These are phyloP conservation scores for Dactylella cylindrospora DNA, from an alignment of 2,329 filamentous ascomycete genomes.

Conservation along the genomic window DNA sequence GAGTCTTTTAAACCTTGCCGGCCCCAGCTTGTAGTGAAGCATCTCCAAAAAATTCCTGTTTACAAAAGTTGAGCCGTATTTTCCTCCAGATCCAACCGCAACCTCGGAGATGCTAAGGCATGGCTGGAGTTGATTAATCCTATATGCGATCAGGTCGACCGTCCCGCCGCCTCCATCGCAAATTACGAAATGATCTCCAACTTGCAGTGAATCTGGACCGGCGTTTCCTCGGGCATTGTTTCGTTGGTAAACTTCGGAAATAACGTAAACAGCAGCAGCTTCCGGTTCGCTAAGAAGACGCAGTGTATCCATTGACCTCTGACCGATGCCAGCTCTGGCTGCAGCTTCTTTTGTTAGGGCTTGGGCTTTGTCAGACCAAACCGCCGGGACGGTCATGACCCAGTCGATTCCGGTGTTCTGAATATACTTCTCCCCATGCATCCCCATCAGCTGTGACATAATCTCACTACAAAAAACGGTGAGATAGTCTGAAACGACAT, in stretches of 20 bases:
- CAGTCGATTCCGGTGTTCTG: conserved; percentile 58
- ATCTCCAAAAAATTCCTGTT: conserved; percentile 33
- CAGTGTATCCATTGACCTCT: conserved; percentile 41
- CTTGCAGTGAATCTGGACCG: conserved; percentile 50
- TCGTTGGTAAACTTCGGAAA: conserved; percentile 36
- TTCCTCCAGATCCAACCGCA: conserved; percentile 36
- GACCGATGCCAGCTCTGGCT: conserved; percentile 62
- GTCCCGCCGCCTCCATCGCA: conserved; percentile 65
- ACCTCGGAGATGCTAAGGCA: conserved; percentile 32
- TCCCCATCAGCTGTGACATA: conserved; percentile 54
- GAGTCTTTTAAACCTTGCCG: conserved; percentile 19
- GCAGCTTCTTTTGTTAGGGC: conserved; percentile 57
- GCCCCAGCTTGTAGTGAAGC: conserved; percentile 22
- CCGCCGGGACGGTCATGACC: conserved; percentile 62
- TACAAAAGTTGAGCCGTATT: conserved; percentile 35
- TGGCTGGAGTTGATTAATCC: conserved; percentile 65
- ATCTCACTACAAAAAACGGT: conserved; percentile 57
- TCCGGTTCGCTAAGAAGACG: conserved; percentile 49
- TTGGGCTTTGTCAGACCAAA: conserved; percentile 62
- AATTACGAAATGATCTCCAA: conserved; percentile 58
- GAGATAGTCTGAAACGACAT: conserved; percentile 57
- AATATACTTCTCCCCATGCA: conserved; percentile 55
- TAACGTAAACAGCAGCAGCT: conserved; percentile 49
- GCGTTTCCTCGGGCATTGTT: conserved; percentile 18
- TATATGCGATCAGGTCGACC: conserved; percentile 92